Conservation (phyloP, 495 filamentous ascomycete genomes). For the Xylaria intraflava region DNA sequence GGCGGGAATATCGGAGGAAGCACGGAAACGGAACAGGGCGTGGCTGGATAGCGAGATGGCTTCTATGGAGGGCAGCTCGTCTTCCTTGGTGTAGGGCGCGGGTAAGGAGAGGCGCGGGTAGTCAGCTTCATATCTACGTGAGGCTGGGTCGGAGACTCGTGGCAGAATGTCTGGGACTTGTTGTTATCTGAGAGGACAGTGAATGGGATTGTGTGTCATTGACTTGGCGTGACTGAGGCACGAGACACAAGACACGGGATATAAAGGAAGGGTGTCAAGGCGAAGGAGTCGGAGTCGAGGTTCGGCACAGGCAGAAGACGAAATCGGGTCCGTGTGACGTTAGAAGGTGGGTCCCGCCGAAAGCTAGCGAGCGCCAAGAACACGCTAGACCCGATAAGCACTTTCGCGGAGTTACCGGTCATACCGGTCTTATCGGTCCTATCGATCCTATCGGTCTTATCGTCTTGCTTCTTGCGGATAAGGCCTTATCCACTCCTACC, state of each 20-base stretch:
- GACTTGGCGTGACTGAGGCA: background rate
- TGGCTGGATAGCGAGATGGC: background rate
- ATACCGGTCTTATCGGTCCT: background rate
- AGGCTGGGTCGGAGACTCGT: background rate
- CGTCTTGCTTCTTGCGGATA: background rate
- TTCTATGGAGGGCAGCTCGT: conserved; percentile 9
- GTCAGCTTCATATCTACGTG: conserved; percentile 20
- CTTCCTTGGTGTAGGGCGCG: conserved; percentile 2
- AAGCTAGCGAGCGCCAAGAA: background rate
- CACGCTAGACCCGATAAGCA: background rate
- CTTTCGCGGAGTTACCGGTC: no score
- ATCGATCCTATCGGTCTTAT: background rate
- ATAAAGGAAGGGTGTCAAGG: background rate
- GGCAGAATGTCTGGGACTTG: background rate
- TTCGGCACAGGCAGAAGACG: background rate
- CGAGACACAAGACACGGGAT: conserved; percentile 3
- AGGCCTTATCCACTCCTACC: background rate
- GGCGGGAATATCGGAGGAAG: background rate
- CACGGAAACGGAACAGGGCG: background rate
- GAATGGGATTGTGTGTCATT: background rate
- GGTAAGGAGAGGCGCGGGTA: conserved; percentile 1
- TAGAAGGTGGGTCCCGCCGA: background rate
- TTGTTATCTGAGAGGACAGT: background rate
- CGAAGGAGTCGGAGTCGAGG: background rate
- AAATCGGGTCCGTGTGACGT: background rate